Percentiles rank a stretch among this genome's conserved stretches.
Conservation (phyloP, 306 rosid genomes). For the Dryas drummondii region DNA sequence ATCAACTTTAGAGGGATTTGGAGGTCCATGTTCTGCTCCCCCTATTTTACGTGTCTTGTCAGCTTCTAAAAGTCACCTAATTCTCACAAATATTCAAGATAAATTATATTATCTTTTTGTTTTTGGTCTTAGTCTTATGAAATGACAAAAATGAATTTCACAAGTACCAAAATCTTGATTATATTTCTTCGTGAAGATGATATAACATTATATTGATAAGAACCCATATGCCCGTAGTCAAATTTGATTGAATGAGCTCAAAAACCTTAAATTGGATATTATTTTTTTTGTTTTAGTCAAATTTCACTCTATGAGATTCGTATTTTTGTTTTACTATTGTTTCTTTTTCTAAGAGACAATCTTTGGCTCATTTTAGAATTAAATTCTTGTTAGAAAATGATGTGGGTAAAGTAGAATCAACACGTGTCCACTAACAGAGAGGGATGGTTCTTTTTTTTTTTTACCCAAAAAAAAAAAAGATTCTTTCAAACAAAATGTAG, state of each 20-base stretch:
- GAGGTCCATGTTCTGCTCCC: not conserved
- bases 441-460: too few species aligned
- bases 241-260: constrained; percentile 1
- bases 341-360: not conserved
- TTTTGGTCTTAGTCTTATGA: not conserved
- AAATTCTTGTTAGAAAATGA: too few species aligned
- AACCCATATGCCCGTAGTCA: constrained; percentile 8
- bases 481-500: too few species aligned
- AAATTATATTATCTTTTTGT: too few species aligned
- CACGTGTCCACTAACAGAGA: too few species aligned
- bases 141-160: constrained; percentile 9
- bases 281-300: constrained; percentile 17
- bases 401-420: too few species aligned
- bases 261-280: constrained; percentile 1
- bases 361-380: too few species aligned
- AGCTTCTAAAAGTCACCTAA: too few species aligned
- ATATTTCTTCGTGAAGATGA: not conserved
- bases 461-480: too few species aligned
- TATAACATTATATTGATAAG: not conserved
- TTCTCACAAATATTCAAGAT: too few species aligned
- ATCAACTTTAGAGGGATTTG: constrained; percentile 21
- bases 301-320: constrained; percentile 12
- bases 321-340: not conserved
- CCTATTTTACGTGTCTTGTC: not conserved
- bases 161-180: not conserved